Evolutionary conservation across 768 basidiomycete genomes (phyloP), one percentile per base, ranked within the genome.

Genomic region (Ramaria rubella): DNA sequence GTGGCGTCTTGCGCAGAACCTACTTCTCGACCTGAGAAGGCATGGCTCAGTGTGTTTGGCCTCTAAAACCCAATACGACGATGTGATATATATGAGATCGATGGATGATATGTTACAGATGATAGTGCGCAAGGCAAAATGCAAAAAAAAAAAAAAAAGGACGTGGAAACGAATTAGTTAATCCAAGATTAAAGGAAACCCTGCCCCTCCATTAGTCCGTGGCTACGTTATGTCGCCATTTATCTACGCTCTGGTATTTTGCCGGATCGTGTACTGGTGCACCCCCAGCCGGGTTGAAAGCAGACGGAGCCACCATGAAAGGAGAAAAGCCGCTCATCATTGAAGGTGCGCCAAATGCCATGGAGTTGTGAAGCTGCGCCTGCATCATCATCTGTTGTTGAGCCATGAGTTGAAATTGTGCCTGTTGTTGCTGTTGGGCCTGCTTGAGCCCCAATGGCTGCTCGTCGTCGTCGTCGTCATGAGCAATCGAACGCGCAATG

Each of bases 361-460:
- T 84, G 65, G 72, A 84, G 59, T 79, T 83, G 36, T 85, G 82
- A 73, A 89, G 74, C 63, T 90, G 90, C 34, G 86, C 80, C 60
- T 86, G 86, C 78, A 87, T 78, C 79, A 87, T 79, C 72, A 87
- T 76, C 64, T 81, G 80, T 57, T 82, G 81, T 60, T 81, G 78
- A 38, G 46, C 46, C 38, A 74, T 64, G 69, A 77, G 72, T 46
- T 73, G 68, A 58, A 73, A 72, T 62, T 79, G 77, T n/a, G 85
- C 82, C 54, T 86, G 82, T 62, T 90, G 86, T 61, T 91, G 89
- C 62, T 90, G 86, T 12, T 87, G 87, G 65, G 87, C 87, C 5
- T 88, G 87, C 55, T 72, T 72, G 62, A 90, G 71, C 31, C 82
- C 88, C 27, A 91, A 80, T 4, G 88, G 88, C 59, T 81, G 70